Conservation (phyloP, 2,329 filamentous ascomycete species). For the Trichoderma endophyticum region DNA sequence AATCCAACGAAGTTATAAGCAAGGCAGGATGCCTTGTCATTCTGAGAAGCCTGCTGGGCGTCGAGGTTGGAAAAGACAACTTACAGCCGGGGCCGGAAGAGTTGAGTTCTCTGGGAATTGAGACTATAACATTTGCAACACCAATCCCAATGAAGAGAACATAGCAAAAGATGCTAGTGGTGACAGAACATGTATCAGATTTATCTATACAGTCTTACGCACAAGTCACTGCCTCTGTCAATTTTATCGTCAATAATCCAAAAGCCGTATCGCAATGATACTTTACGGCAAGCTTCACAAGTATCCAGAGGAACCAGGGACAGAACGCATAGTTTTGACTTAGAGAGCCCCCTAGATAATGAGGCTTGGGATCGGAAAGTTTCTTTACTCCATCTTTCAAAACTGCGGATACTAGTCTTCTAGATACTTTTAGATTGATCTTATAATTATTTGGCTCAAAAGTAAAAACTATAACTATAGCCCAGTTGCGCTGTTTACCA, state of each 20-base stretch:
- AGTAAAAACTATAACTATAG: too few relatives aligned
- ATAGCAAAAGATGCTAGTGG: neutral
- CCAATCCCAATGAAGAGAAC: neutral
- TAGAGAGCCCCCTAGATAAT: neutral
- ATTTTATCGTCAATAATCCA: neutral
- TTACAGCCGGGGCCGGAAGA: slow-evolving; percentile 82
- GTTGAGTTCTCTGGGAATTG: slow-evolving; percentile 65
- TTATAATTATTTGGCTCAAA: too few relatives aligned
- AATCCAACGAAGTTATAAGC: slow-evolving; percentile 88
- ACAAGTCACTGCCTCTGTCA: neutral
- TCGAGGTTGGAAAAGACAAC: slow-evolving; percentile 77
- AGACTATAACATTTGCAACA: slow-evolving; percentile 51
- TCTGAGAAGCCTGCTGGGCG: slow-evolving; percentile 68
- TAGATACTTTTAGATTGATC: too few relatives aligned
- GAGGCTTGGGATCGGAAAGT: neutral
- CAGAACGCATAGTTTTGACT: neutral
- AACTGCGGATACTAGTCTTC: neutral
- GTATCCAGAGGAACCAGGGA: neutral
- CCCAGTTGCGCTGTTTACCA: too few relatives aligned
- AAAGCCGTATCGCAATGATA: neutral
- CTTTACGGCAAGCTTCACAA: neutral
- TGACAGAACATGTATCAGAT: neutral
- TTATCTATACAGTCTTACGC: neutral
- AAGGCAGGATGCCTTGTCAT: slow-evolving; percentile 85
- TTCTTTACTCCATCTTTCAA: neutral